phyloP scores from a whole-genome alignment of 176 grass and related monocot species.

The Aegilops speltoides region DNA sequence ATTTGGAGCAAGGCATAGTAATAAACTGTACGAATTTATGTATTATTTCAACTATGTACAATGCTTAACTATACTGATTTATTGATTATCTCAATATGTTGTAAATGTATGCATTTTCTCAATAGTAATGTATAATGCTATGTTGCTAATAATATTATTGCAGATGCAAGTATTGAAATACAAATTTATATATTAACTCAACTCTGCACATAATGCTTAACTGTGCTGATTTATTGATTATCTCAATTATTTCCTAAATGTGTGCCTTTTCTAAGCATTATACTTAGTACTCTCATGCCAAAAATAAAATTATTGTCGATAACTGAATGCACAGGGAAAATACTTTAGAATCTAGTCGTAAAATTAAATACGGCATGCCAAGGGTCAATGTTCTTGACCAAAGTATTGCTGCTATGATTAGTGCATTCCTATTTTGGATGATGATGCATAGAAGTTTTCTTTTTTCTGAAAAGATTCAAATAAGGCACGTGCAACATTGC shows the following conservation, averaged over 20 bases:
- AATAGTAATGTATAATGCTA: background rate
- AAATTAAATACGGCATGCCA: background rate
- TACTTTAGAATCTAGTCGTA: background rate
- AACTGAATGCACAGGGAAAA: background rate
- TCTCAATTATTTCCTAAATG: background rate
- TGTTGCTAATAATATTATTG: background rate
- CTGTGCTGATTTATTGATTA: background rate
- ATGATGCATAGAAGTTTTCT: background rate
- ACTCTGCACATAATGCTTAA: background rate
- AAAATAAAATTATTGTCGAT: background rate
- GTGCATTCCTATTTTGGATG: background rate
- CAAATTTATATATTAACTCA: background rate
- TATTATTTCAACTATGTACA: constrained; percentile 9
- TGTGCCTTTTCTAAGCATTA: background rate
- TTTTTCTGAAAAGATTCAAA: constrained; percentile 1
- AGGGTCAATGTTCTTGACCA: background rate
- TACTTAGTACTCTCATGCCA: background rate
- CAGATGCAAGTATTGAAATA: background rate
- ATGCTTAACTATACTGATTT: background rate
- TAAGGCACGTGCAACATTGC: background rate
- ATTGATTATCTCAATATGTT: background rate
- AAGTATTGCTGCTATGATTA: background rate
- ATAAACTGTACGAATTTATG: background rate
- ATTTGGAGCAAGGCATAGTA: background rate
- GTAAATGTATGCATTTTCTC: background rate